phyloP scores from a whole-genome alignment of 176 grass and related monocot genomes.

The Areca catechu region DNA sequence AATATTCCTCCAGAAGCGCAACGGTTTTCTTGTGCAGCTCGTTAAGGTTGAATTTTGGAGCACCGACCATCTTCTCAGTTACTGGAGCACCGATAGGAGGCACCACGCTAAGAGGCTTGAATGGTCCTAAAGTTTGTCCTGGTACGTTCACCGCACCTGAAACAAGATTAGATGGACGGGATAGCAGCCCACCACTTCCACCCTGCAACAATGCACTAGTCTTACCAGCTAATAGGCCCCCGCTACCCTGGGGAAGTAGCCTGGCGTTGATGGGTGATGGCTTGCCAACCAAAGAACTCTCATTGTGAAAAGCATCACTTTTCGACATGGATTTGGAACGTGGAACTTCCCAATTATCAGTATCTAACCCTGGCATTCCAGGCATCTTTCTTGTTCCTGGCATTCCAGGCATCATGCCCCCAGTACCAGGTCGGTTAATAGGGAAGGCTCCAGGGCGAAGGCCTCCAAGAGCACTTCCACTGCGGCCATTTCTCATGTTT shows the following conservation, averaged over 20 bases:
- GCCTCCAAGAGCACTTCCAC: constrained; percentile 24
- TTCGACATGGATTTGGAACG: constrained; percentile 70
- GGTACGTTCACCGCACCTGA: constrained; percentile 15
- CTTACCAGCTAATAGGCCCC: constrained; percentile 57
- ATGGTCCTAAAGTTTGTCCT: constrained; percentile 31
- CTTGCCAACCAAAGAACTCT: constrained; percentile 27
- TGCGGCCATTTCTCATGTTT: constrained; percentile 62
- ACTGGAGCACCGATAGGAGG: constrained; percentile 20
- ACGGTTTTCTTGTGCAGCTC: constrained; percentile 74
- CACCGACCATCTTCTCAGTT: constrained; percentile 22
- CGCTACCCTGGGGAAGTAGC: constrained; percentile 75
- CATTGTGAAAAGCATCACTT: constrained; percentile 34
- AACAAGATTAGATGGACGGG: constrained; percentile 26
- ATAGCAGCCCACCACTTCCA: constrained; percentile 24
- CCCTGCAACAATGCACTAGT: constrained; percentile 53
- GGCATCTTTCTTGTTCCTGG: constrained; percentile 95
- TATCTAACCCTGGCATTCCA: constrained; percentile 84
- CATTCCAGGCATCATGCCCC: constrained; percentile 99
- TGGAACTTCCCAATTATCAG: constrained; percentile 90
- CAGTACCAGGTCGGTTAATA: constrained; percentile 50
- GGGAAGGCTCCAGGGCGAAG: constrained; percentile 56
- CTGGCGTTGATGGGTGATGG: constrained; percentile 44
- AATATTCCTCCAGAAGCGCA: constrained; percentile 93
- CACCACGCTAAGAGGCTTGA: constrained; percentile 28
- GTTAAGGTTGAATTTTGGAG: constrained; percentile 27